These are phyloP conservation scores for Agrocybe pediades DNA, from an alignment of 768 basidiomycete species.

Conservation along the genomic window DNA sequence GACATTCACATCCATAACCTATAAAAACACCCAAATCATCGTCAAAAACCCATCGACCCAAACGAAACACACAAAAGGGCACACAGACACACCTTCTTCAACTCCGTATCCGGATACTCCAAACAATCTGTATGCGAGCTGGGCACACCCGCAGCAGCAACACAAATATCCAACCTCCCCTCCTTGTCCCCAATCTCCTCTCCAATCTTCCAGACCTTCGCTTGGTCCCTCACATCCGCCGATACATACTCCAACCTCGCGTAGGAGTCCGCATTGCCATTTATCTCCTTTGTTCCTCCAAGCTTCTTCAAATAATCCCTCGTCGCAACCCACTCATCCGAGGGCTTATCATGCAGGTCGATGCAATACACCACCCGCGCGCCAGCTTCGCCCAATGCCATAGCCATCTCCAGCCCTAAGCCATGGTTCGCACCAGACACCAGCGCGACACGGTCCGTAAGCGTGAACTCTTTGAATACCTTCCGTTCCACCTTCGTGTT, in stretches of 20 bases:
- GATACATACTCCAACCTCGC: slow-evolving; percentile 43
- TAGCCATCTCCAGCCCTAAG: slow-evolving; percentile 50
- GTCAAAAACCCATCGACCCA: too few relatives aligned
- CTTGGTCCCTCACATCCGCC: slow-evolving; percentile 55
- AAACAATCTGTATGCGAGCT: slow-evolving; percentile 43
- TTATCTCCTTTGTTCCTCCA: slow-evolving; percentile 19
- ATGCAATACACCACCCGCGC: slow-evolving; percentile 51
- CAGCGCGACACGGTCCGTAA: slow-evolving; percentile 46
- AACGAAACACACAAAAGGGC: too few relatives aligned
- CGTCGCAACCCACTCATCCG: slow-evolving; percentile 47
- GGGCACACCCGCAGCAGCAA: slow-evolving; percentile 65
- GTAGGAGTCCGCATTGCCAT: not conserved
- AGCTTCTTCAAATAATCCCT: slow-evolving; percentile 42
- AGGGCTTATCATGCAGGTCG: slow-evolving; percentile 50
- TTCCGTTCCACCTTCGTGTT: slow-evolving; percentile 27
- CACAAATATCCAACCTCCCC: slow-evolving; percentile 57
- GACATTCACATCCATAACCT: slow-evolving; percentile 62
- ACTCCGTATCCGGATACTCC: slow-evolving; percentile 53
- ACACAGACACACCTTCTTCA: slow-evolving; percentile 23
- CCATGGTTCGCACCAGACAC: slow-evolving; percentile 59
- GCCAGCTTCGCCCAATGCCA: slow-evolving; percentile 29
- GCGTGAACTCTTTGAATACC: slow-evolving; percentile 47
- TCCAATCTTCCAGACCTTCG: slow-evolving; percentile 40
- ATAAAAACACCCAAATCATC: not conserved
- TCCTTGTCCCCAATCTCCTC: slow-evolving; percentile 56